Evolutionary conservation across 23 red algal species (phyloP).

Genomic region (Pyropia yezoensis): DNA sequence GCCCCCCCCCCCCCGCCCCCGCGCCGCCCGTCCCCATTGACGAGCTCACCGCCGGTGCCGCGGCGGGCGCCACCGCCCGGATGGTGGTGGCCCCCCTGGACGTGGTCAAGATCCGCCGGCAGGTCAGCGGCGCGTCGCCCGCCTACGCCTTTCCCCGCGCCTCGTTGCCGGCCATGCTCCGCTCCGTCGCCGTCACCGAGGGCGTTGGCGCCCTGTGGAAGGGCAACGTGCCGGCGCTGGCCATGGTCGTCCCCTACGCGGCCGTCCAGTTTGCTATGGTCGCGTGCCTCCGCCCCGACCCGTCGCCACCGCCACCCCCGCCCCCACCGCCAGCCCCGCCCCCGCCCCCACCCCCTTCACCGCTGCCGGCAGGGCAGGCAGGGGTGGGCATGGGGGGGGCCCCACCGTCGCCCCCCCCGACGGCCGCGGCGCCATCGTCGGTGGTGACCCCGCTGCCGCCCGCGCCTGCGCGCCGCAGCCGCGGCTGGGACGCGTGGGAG

Average conservation of each 20-base stretch:
- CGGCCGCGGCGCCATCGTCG: neutral
- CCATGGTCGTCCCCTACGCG: constrained; percentile 87
- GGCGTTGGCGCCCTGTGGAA: constrained; percentile 69
- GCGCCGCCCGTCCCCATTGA: constrained; percentile 12
- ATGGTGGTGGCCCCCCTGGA: constrained; percentile 77
- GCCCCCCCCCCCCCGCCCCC: too few relatives aligned
- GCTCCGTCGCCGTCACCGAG: constrained; percentile 32
- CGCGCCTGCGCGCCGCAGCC: too few relatives aligned
- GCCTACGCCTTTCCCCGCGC: constrained; percentile 14
- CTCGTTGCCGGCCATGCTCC: constrained; percentile 14
- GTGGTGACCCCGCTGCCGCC: too few relatives aligned
- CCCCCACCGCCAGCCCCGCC: too few relatives aligned
- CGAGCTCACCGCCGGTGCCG: constrained; percentile 71
- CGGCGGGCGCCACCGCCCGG: constrained; percentile 56
- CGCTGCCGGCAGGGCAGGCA: neutral
- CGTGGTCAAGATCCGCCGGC: constrained; percentile 88
- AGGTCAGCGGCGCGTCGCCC: constrained; percentile 47
- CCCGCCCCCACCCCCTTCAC: too few relatives aligned
- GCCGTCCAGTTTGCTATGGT: constrained; percentile 76
- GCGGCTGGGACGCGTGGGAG: too few relatives aligned
- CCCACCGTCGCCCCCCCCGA: neutral
- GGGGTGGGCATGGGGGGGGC: neutral
- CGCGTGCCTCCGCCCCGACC: constrained; percentile 39
- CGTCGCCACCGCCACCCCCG: too few relatives aligned
- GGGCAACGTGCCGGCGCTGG: constrained; percentile 78